Evolutionary conservation across 331 rosid species (phyloP), one percentile per base, ranked within the genome.

Genomic region (Spiraea crenata): DNA sequence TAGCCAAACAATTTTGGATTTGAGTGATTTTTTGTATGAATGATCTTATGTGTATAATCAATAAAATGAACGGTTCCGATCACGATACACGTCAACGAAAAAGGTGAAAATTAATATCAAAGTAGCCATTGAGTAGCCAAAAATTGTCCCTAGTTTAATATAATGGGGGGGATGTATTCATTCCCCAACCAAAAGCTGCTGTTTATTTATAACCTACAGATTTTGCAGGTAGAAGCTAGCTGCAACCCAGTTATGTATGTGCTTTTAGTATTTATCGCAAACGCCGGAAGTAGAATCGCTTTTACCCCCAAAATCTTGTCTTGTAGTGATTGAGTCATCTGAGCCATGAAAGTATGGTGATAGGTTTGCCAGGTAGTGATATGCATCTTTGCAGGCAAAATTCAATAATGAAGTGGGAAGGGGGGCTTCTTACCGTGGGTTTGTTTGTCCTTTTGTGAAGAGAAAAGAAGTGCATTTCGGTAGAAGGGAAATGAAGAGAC

Each of bases 351-450:
- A 58, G 20, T 71, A 56, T 70, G 86, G 87, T 47, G 88, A 68
- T 57, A 59, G 82, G 75, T 55, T 76, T 81, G 87, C 85, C 90
- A 85, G 82, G 86, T 84, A 76, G 78, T 77, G 69, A 72, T 57
- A 41, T n/a, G 77, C 73, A 80, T 81, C 55, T 77, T 76, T 65
- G 59, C 78, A 59, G 68, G 59, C 78, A 59, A 45, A 45, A 83
- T 70, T 80, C 83, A 90, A 90, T 87, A 76, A 89, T 89, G 89
- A 66, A 57, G 68, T 39, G 41, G 62, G 14, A 57, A 14, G 12
- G 49, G 62, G 39, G 70, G 70, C 62, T 70, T 72, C 55, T 60
- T 75, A 81, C 81, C 80, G 81, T 74, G 76, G 87, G 74, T 69
- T 80, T 70, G 55, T 76, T 80, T 84, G 89, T 85, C 89, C 73